Evolutionary conservation across 495 filamentous ascomycete genomes (phyloP).

Genomic region (Neurospora sp.): DNA sequence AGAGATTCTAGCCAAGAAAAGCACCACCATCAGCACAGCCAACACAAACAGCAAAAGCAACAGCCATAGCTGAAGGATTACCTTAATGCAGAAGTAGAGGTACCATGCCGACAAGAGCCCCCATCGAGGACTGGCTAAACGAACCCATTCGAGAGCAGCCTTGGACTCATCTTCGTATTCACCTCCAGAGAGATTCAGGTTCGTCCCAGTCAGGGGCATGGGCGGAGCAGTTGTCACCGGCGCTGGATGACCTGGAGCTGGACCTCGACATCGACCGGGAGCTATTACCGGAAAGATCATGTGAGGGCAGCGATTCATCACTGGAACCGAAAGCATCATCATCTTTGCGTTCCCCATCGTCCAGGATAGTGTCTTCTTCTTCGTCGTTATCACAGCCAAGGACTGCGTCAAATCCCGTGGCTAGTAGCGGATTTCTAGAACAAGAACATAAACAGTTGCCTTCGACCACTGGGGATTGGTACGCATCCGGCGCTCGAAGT

Average conservation of each 20-base stretch:
- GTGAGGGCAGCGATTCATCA: neutral
- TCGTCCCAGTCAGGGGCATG: neutral
- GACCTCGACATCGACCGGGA: neutral
- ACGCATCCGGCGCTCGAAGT: too few relatives aligned
- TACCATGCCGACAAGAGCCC: neutral
- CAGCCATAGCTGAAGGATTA: neutral
- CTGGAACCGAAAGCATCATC: too few relatives aligned
- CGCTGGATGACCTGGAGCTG: neutral
- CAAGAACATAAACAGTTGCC: too few relatives aligned
- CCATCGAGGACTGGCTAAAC: neutral
- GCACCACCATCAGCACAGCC: neutral
- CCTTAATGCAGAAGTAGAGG: neutral
- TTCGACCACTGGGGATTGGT: too few relatives aligned
- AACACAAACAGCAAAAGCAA: neutral
- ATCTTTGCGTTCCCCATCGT: too few relatives aligned
- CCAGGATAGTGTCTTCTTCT: too few relatives aligned
- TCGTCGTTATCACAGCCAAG: too few relatives aligned
- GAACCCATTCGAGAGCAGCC: neutral
- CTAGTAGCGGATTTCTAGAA: too few relatives aligned
- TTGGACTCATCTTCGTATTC: neutral
- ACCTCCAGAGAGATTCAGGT: neutral
- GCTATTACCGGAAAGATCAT: neutral
- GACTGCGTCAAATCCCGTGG: too few relatives aligned
- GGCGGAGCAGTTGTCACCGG: neutral
- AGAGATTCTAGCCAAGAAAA: neutral